Percentiles rank a stretch among this genome's conserved stretches.
Evolutionary conservation across 1,139 yeast species (phyloP).

Genomic region (Yamadazyma sp.): DNA sequence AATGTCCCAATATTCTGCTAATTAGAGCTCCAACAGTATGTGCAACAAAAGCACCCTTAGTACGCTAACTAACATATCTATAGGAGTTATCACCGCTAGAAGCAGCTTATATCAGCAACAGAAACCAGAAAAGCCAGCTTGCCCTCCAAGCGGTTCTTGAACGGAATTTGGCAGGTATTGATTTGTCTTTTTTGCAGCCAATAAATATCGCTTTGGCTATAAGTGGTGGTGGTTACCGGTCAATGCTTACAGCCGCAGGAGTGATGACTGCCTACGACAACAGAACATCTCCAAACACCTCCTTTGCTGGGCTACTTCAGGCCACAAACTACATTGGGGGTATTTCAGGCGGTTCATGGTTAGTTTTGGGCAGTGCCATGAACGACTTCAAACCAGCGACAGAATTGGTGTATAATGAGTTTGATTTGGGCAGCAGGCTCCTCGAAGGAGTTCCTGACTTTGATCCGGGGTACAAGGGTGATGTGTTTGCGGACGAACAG

Average conservation of each 20-base stretch:
- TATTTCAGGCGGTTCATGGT: constrained; percentile 73
- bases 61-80: background rate
- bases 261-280: constrained; percentile 53
- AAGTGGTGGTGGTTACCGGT: constrained; percentile 76
- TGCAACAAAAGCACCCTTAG: background rate
- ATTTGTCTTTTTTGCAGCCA: constrained; percentile 15
- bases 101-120: constrained; percentile 20
- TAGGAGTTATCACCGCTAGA: background rate
- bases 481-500: background rate
- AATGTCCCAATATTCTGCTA: constrained; percentile 39
- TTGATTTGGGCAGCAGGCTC: constrained; percentile 26
- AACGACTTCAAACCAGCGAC: constrained; percentile 46
- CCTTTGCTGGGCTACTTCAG: constrained; percentile 54
- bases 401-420: constrained; percentile 23
- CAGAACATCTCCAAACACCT: constrained; percentile 30
- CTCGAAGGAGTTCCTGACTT: constrained; percentile 56
- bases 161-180: constrained; percentile 28
- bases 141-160: constrained; percentile 35
- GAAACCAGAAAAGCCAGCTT: constrained; percentile 30
- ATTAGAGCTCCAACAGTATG: constrained; percentile 42
- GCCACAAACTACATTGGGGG: constrained; percentile 57
- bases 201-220: constrained; percentile 46
- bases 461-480: constrained; percentile 24
- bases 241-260: constrained; percentile 70
- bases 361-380: constrained; percentile 50